Base-by-base conservation (phyloP, 129 eudicot species). In the Pseudognaphalium luteoalbum region DNA sequence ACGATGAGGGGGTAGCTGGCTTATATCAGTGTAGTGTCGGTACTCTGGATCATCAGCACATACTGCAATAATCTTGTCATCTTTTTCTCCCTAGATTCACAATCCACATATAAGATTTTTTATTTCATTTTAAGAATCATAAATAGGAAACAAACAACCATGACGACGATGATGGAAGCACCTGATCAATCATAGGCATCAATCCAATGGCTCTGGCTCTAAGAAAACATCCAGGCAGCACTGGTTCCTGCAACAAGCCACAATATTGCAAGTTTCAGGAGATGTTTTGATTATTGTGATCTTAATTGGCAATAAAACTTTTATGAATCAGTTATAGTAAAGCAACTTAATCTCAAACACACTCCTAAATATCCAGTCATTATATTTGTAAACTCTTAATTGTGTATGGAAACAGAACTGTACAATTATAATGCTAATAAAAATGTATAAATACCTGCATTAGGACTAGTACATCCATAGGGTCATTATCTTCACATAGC, bases 111-210 rank as follows among this genome's bases (percentile, higher is more conserved):
- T 14, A 3, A 7, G 15, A 71, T 71, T 16, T 6, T 41, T 29
- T 41, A 50, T 10, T 50, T 21, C 34, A 29, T 39, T 44, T 41
- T 5, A 30, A 20, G 17, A 41, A 4, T 1, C 5, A 21, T 20
- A 44, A 1, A 61, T 29, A 28, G 8, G 17, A 33, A 59, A 33
- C 21, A 76, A 19, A 51, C 4, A 52, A 63, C 64, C 7, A 39
- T 16, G 34, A 11, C n/a, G 52, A 65, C 12, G 20, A 71, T 64
- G 78, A 66, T 64, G 47, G 25, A 34, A 68, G 44, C n/a, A 87
- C 96, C 90, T 90, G 96, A 80, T 90, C 96, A 76, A 90, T 90
- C 96, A 90, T 90, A 66, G 96, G 93, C 93, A 88, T 88, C 14
- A 88, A 76, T 16, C 93, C 93, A 39, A 88, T 84, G 65, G 93